These are phyloP conservation scores for Carpinus fangiana DNA, from an alignment of 306 rosid species.

Conservation along the genomic window DNA sequence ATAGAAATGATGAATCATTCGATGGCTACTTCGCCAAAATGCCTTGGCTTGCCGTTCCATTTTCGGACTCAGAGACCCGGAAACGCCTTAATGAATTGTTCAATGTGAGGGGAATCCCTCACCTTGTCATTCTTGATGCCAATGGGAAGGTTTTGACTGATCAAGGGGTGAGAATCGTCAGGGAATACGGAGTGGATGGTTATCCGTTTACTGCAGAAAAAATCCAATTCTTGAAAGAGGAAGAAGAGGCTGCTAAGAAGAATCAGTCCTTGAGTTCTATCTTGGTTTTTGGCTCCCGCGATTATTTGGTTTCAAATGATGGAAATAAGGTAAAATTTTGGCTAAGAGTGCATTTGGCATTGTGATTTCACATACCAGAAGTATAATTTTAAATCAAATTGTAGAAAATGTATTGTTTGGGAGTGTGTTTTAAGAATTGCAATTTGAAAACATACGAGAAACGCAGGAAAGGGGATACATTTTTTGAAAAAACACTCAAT, in stretches of 20 bases:
- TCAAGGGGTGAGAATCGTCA: constrained; percentile 33
- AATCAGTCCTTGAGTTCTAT: constrained; percentile 42
- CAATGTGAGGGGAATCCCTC: constrained; percentile 51
- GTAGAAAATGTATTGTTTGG: no score
- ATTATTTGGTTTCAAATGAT: constrained; percentile 39
- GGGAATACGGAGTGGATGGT: constrained; percentile 44
- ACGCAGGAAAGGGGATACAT: no score
- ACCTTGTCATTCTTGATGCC: constrained; percentile 40
- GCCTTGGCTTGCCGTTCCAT: constrained; percentile 58
- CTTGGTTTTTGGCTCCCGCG: constrained; percentile 46
- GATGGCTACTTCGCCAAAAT: constrained; percentile 46
- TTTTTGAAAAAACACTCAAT: no score
- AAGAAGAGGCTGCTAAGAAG: constrained; percentile 35
- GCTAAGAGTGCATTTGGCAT: not conserved
- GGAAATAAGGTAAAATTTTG: constrained; percentile 36
- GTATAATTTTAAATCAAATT: no score
- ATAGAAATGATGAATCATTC: constrained; percentile 46
- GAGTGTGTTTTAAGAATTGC: no score
- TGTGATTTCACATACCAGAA: no score
- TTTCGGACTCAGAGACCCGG: constrained; percentile 33
- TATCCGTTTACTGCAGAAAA: constrained; percentile 43
- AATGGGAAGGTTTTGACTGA: constrained; percentile 36
- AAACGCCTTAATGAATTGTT: constrained; percentile 40
- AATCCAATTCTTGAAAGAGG: constrained; percentile 34
- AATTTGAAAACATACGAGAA: no score